These are phyloP conservation scores for Malassezia vespertilionis DNA, from an alignment of 1,284 basidiomycete genomes.

Conservation along the genomic window DNA sequence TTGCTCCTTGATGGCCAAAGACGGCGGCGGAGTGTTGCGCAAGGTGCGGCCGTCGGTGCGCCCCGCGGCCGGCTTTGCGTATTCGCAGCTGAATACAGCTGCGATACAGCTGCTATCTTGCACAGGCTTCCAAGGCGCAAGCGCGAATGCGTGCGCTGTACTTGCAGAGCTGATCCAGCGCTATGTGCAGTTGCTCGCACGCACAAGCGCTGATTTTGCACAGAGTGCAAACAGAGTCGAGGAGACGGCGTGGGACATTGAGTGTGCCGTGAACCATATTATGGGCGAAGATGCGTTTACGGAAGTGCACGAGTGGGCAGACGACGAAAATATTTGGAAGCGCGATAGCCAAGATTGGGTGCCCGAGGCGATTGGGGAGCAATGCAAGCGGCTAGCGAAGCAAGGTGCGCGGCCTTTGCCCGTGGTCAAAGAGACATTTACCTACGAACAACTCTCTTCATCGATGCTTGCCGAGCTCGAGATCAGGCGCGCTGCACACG, in stretches of 20 bases:
- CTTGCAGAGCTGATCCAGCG: conserved; percentile 31
- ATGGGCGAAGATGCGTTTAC: conserved; percentile 20
- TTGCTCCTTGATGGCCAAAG: not conserved
- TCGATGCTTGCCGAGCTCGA: conserved; percentile 4
- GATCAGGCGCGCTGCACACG: not conserved
- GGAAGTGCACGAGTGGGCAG: conserved; percentile 30
- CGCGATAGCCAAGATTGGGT: conserved; percentile 1
- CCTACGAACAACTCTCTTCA: too few species aligned
- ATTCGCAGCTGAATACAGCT: conserved; percentile 6
- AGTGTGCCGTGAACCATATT: conserved; percentile 25
- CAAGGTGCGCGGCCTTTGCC: too few species aligned
- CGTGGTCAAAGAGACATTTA: too few species aligned
- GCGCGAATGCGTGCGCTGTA: conserved; percentile 21
- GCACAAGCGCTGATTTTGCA: conserved; percentile 19
- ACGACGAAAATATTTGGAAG: conserved; percentile 23
- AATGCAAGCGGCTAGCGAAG: not conserved
- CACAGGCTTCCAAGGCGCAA: conserved; percentile 27
- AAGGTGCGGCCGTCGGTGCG: not conserved
- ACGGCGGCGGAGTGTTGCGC: conserved; percentile 1
- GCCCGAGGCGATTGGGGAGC: not conserved
- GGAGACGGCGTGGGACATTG: conserved; percentile 23
- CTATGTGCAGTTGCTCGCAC: conserved; percentile 22
- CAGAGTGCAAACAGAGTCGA: conserved; percentile 22
- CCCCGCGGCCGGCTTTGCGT: conserved; percentile 3
- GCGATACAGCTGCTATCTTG: conserved; percentile 21